Base-by-base conservation (phyloP, 2,329 filamentous ascomycete genomes). In the Dactylellina drechsleri region DNA sequence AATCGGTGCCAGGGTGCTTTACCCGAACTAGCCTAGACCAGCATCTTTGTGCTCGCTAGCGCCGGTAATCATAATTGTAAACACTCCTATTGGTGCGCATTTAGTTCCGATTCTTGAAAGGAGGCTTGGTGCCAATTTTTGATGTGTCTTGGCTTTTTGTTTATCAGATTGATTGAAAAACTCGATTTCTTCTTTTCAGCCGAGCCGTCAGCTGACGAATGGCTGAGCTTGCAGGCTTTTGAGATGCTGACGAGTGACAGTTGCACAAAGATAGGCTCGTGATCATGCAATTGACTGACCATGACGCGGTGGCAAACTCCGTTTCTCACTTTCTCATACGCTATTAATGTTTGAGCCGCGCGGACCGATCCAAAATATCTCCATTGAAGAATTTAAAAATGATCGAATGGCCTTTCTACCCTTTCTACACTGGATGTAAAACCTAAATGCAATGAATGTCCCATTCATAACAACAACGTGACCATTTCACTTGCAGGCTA, bases 41-140 rank as follows among this genome's bases (percentile, higher is more conserved):
- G 20, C 36, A 61, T 58, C 50, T 56, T 4, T 18, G 13, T 31
- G 16, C 66, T 70, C 62, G 62, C 62, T 74, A 74, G 70, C 36
- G 70, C 50, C 45, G 57, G 70, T 74, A 36, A 74, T 66, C 70
- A 74, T 12, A 40, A 62, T 66, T 62, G 50, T 20, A 53, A 61
- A 54, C 49, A 43, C 36, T 64, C 56, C 58, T 54, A 74, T 61
- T 74, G 70, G 70, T 58, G 70, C 70, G 70, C 70, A 61, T 45
- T 53, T 23, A 28, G 40, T 18, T 23, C 53, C 16, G 18, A 54
- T 59, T 45, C 61, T 49, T 61, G 43, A 20, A 13, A 50, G 40
- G 31, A 28, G 56, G 60, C 68, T 62, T 43, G 47, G 61, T 58
- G 67, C 54, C 60, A 65, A 66, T 61, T 62, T 52, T 47, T 57